A percentile compares a stretch with the other conserved stretches of the same genome.
Evolutionary conservation across 371 early-diverging fungal species (phyloP).

Genomic region (Catenaria anguillulae): DNA sequence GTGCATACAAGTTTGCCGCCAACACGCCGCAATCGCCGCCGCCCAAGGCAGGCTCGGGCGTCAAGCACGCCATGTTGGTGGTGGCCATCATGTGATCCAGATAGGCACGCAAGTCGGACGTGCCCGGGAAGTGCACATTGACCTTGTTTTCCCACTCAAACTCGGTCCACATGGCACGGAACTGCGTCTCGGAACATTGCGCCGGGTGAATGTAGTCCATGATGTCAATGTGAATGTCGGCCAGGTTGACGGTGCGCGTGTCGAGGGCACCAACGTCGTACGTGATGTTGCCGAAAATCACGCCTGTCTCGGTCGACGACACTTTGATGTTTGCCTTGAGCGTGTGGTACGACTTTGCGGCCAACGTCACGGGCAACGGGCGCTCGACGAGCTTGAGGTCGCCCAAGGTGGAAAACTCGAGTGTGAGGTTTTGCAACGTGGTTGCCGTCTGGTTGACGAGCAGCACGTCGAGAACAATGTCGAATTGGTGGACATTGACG

Average conservation of each 20-base stretch:
- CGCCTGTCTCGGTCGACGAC: slow-evolving; percentile 92
- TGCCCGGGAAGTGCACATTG: slow-evolving; percentile 47
- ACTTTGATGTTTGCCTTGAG: slow-evolving; percentile 95
- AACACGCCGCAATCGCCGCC: slow-evolving; percentile 84
- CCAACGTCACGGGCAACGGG: slow-evolving; percentile 76
- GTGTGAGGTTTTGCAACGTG: slow-evolving; percentile 87
- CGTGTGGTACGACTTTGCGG: slow-evolving; percentile 81
- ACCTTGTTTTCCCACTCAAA: slow-evolving; percentile 99
- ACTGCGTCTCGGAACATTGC: slow-evolving; percentile 74
- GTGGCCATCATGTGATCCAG: slow-evolving; percentile 79
- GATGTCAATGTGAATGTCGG: slow-evolving; percentile 94
- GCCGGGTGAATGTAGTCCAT: slow-evolving; percentile 97
- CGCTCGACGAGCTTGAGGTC: slow-evolving; percentile 94
- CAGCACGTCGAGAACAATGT: slow-evolving; percentile 90
- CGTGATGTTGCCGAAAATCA: slow-evolving; percentile 93
- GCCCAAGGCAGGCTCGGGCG: slow-evolving; percentile 75
- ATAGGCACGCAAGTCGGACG: slow-evolving; percentile 41
- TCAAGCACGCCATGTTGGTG: slow-evolving; percentile 90
- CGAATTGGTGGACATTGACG: slow-evolving; percentile 88
- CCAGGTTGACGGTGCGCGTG: slow-evolving; percentile 75
- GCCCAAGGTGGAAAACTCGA: slow-evolving; percentile 95
- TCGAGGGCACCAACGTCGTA: slow-evolving; percentile 80
- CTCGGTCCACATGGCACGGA: slow-evolving; percentile 94
- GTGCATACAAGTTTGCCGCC: slow-evolving; percentile 89
- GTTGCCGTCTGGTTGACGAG: slow-evolving; percentile 95